A percentile compares a stretch with the other conserved stretches of the same genome.
Conservation (phyloP, 208 protist genomes). For the Trypanosoma avium region DNA sequence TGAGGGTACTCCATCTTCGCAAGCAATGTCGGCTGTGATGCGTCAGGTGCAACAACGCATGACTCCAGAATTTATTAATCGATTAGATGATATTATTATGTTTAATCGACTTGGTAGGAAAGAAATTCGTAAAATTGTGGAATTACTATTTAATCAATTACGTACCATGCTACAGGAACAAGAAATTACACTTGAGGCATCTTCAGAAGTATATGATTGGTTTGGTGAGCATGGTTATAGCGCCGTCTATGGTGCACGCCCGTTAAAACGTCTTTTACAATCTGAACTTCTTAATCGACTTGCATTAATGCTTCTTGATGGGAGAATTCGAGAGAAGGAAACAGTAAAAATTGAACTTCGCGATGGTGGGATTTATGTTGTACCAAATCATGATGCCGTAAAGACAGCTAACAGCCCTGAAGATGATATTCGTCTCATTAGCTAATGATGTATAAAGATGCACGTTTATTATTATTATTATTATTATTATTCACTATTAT, state of each 20-base stretch:
- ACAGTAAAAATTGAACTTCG: constrained; percentile 46
- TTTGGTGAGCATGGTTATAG: constrained; percentile 89
- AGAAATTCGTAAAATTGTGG: constrained; percentile 90
- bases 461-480: constrained; percentile 19
- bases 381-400: constrained; percentile 63
- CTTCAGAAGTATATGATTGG: constrained; percentile 72
- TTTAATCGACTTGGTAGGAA: constrained; percentile 91
- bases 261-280: constrained; percentile 93
- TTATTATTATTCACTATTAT: constrained; percentile 13
- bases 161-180: constrained; percentile 77
- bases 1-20: constrained; percentile 49
- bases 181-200: constrained; percentile 78
- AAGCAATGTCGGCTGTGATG: constrained; percentile 84
- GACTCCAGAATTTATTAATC: constrained; percentile 98
- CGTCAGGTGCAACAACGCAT: constrained; percentile 87
- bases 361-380: constrained; percentile 45
- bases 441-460: too few species aligned
- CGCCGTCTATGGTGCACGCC: constrained; percentile 94
- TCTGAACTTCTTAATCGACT: constrained; percentile 92
- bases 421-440: constrained; percentile 31
- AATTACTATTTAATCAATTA: constrained; percentile 86
- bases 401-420: constrained; percentile 23
- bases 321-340: constrained; percentile 77
- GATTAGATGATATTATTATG: constrained; percentile 97
- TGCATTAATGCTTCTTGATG: constrained; percentile 86